phyloP scores from a whole-genome alignment of 352 stramenopile genomes.

The Globisporangium sylvaticum region DNA sequence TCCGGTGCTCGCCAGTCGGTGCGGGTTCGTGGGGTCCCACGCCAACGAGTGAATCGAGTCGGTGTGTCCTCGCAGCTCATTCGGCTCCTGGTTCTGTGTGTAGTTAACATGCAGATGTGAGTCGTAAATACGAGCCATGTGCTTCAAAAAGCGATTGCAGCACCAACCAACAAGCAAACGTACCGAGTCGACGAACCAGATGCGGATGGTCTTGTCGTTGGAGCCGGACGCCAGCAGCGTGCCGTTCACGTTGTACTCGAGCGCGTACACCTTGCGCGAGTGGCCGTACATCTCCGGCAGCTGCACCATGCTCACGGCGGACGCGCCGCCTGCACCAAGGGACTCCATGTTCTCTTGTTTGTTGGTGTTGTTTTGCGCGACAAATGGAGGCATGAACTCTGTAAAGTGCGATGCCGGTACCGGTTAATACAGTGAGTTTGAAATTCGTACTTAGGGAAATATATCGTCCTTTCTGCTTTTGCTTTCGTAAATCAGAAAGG shows the following conservation, averaged over 20 bases:
- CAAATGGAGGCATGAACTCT: neutral
- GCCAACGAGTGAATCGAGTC: conserved; percentile 68
- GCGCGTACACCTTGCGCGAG: conserved; percentile 73
- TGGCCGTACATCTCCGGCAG: conserved; percentile 79
- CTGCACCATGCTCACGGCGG: conserved; percentile 32
- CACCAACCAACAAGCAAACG: conserved; percentile 10
- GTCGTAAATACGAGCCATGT: neutral
- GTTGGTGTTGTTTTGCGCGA: neutral
- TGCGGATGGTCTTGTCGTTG: conserved; percentile 73
- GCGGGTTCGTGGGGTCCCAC: conserved; percentile 66
- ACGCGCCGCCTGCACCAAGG: neutral
- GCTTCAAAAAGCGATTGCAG: neutral
- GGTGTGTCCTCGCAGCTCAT: conserved; percentile 65
- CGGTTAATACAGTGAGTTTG: too few species aligned
- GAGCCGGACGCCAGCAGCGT: conserved; percentile 74
- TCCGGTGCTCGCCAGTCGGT: conserved; percentile 62
- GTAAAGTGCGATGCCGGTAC: neutral
- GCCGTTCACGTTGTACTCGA: conserved; percentile 74
- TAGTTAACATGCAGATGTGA: neutral
- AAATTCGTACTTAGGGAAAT: too few species aligned
- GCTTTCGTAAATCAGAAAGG: too few species aligned
- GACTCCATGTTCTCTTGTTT: conserved; percentile 10
- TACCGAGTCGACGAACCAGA: conserved; percentile 65
- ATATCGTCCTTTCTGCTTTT: too few species aligned
- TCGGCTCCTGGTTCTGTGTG: conserved; percentile 44